phyloP scores from a whole-genome alignment of 495 filamentous ascomycete species.

The Hypoxylon fuscum region DNA sequence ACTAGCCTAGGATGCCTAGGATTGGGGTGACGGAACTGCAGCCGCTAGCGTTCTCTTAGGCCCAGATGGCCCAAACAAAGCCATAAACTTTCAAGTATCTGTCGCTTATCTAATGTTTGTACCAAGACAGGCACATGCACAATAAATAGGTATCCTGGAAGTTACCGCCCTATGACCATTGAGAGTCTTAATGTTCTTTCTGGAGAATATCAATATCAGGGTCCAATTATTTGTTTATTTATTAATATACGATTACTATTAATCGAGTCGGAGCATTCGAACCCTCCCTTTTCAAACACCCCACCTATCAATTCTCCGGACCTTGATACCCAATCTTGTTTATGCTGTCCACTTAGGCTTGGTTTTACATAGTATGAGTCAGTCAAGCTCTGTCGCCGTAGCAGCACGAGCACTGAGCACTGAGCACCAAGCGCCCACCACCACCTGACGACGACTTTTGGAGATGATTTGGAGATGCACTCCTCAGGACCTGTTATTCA shows the following conservation, averaged over 20 bases:
- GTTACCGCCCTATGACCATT: constrained; percentile 10
- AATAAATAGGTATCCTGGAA: constrained; percentile 7
- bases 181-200: not conserved
- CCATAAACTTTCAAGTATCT: constrained; percentile 8
- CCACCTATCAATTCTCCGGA: constrained; percentile 14
- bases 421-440: not conserved
- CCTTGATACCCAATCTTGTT: constrained; percentile 3
- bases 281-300: constrained; percentile 1
- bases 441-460: constrained; percentile 17
- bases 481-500: constrained; percentile 2
- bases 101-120: constrained; percentile 11
- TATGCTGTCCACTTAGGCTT: constrained; percentile 12
- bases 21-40: no score
- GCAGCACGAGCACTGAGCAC: constrained; percentile 12
- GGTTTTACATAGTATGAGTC: constrained; percentile 14
- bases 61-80: constrained; percentile 18
- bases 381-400: constrained; percentile 22
- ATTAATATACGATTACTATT: constrained; percentile 23
- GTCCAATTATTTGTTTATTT: constrained; percentile 30
- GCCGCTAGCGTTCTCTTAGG: constrained; percentile 15
- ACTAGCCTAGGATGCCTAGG: no score
- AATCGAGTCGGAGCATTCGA: constrained; percentile 15
- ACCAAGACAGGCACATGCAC: not conserved
- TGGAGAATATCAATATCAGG: constrained; percentile 16
- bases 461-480: constrained; percentile 10